Conservation (phyloP, 2,329 filamentous ascomycete species). For the Lasiodiplodia theobromae region DNA sequence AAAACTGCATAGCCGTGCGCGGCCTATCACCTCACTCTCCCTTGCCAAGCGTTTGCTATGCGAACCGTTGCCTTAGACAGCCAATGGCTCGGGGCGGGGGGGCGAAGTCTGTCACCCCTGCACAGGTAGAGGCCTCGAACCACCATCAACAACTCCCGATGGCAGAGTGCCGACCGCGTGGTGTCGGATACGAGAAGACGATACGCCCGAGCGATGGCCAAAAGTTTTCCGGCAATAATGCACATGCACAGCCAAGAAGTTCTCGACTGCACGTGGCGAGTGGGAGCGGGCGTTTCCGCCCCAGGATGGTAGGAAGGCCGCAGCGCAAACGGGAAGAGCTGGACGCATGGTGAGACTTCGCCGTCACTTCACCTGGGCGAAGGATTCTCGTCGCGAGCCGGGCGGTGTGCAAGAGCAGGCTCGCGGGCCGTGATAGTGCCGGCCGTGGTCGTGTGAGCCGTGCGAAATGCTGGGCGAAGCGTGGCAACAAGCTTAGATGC, state of each 20-base stretch:
- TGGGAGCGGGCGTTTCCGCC: neutral
- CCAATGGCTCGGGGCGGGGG: neutral
- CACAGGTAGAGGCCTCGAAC: neutral
- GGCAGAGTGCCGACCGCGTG: neutral
- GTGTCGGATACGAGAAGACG: neutral
- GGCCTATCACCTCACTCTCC: neutral
- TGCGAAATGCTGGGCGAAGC: neutral
- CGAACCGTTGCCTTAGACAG: neutral
- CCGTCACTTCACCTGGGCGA: neutral
- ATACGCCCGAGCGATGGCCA: constrained; percentile 13
- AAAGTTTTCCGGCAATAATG: neutral
- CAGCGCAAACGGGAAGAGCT: neutral
- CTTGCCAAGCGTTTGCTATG: neutral
- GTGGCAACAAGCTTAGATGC: constrained; percentile 21
- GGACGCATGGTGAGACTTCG: constrained; percentile 8
- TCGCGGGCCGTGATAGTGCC: constrained; percentile 11
- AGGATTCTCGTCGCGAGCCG: neutral
- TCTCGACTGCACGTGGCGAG: neutral
- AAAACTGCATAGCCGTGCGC: neutral
- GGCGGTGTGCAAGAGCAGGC: constrained; percentile 7
- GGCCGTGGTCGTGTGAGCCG: constrained; percentile 14
- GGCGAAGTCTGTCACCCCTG: neutral
- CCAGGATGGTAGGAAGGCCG: neutral
- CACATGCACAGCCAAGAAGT: neutral
- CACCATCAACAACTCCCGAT: neutral